A percentile compares a stretch with the other conserved stretches of the same genome.
Evolutionary conservation across 2,329 filamentous ascomycete genomes (phyloP).

Genomic region (Sphaerulina musiva): DNA sequence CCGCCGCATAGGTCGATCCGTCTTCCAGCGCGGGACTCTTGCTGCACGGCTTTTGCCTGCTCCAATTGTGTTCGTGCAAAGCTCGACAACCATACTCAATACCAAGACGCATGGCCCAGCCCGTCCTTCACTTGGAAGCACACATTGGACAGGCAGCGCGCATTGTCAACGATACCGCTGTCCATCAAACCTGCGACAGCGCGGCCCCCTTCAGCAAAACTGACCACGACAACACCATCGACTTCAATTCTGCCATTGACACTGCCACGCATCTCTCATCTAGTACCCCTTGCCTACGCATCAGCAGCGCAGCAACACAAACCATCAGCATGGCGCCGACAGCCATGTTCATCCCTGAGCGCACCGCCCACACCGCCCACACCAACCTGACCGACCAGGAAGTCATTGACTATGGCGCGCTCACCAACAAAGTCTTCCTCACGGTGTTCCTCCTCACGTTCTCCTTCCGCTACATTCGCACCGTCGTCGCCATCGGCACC

Average conservation of each 20-base stretch:
- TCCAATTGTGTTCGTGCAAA: conserved; percentile 12
- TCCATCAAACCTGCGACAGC: neutral
- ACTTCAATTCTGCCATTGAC: no score
- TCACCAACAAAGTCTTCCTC: conserved; percentile 1
- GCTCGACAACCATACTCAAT: neutral
- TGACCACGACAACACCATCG: neutral
- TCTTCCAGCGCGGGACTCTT: conserved; percentile 10
- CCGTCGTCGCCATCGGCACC: conserved; percentile 28
- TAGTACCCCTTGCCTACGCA: neutral
- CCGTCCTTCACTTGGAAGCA: neutral
- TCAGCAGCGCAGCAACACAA: neutral
- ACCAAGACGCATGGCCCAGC: neutral
- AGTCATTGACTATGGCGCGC: neutral
- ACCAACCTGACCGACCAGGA: neutral
- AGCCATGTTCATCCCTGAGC: neutral
- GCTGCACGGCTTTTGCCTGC: conserved; percentile 10
- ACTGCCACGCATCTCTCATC: neutral
- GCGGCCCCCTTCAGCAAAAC: neutral
- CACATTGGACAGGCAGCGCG: neutral
- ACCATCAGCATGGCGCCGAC: neutral
- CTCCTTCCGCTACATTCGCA: conserved; percentile 26
- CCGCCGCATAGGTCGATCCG: conserved; percentile 2
- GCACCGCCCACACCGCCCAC: neutral
- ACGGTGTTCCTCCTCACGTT: conserved; percentile 18
- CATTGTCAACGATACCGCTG: neutral